Conservation (phyloP, 2,329 filamentous ascomycete species). For the Septoria petroselini region DNA sequence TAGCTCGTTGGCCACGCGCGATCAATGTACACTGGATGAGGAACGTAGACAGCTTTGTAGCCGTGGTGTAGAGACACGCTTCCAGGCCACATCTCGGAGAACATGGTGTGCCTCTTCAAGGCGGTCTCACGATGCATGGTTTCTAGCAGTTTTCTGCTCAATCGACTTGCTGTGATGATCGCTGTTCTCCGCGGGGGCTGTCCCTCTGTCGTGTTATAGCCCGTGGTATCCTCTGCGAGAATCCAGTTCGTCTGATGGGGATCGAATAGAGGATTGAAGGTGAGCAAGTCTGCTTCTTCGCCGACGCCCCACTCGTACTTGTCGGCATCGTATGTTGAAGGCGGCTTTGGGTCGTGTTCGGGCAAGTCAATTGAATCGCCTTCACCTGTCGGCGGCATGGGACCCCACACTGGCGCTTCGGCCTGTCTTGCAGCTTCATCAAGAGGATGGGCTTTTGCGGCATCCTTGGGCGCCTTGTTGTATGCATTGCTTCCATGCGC, state of each 20-base stretch:
- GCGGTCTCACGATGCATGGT: slow-evolving; percentile 75
- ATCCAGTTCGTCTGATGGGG: slow-evolving; percentile 69
- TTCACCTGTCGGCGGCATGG: slow-evolving; percentile 42
- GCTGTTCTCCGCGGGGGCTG: slow-evolving; percentile 66
- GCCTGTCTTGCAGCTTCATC: slow-evolving; percentile 42
- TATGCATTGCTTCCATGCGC: slow-evolving; percentile 47
- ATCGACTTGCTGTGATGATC: slow-evolving; percentile 68
- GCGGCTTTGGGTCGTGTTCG: slow-evolving; percentile 53
- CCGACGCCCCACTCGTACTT: slow-evolving; percentile 63
- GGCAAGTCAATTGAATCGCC: slow-evolving; percentile 51
- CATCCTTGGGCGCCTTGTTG: slow-evolving; percentile 36
- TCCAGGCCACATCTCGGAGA: slow-evolving; percentile 75
- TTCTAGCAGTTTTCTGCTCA: slow-evolving; percentile 63
- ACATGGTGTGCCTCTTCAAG: slow-evolving; percentile 67
- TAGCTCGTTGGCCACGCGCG: slow-evolving; percentile 55
- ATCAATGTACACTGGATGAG: slow-evolving; percentile 57
- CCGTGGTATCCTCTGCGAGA: slow-evolving; percentile 66
- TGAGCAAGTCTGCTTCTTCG: slow-evolving; percentile 72
- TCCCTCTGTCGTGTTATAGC: slow-evolving; percentile 55
- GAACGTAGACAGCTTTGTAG: slow-evolving; percentile 69
- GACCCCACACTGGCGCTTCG: slow-evolving; percentile 52
- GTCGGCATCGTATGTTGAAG: slow-evolving; percentile 54
- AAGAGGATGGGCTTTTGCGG: slow-evolving; percentile 41
- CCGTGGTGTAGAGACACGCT: slow-evolving; percentile 70
- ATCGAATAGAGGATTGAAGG: slow-evolving; percentile 74